phyloP scores from a whole-genome alignment of 192 early-diverging fungal genomes.

The Rhizophlyctis rosea region DNA sequence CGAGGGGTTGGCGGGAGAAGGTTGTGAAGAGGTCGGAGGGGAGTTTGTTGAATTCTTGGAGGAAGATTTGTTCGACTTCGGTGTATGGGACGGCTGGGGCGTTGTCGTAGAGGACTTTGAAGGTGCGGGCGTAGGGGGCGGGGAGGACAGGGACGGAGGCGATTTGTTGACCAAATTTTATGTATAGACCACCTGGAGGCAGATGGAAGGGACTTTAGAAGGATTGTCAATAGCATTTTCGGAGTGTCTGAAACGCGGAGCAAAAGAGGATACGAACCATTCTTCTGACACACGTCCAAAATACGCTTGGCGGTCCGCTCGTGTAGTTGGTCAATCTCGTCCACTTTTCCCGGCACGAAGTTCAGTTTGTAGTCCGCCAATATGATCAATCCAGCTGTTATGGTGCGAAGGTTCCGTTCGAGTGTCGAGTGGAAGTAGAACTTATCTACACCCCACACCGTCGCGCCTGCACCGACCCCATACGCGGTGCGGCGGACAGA shows the following conservation, averaged over 20 bases:
- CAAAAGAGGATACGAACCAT: conserved; percentile 34
- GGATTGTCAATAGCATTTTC: background rate
- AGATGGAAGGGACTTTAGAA: conserved; percentile 7
- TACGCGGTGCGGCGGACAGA: background rate
- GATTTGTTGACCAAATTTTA: conserved; percentile 75
- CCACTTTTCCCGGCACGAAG: conserved; percentile 63
- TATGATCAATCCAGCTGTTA: conserved; percentile 25
- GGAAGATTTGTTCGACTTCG: conserved; percentile 64
- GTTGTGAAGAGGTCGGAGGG: conserved; percentile 57
- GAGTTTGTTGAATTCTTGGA: conserved; percentile 55
- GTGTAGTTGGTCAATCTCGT: conserved; percentile 66
- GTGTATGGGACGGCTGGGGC: conserved; percentile 71
- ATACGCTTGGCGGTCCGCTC: conserved; percentile 68
- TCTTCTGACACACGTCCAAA: conserved; percentile 71
- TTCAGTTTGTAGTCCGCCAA: conserved; percentile 72
- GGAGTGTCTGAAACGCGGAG: background rate
- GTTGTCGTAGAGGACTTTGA: conserved; percentile 74
- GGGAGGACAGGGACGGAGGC: conserved; percentile 38
- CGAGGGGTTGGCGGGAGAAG: conserved; percentile 69
- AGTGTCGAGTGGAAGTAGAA: conserved; percentile 27
- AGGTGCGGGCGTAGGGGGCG: conserved; percentile 49
- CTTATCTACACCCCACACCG: conserved; percentile 21
- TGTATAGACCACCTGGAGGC: conserved; percentile 66
- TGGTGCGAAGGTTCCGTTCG: conserved; percentile 33
- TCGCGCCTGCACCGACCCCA: conserved; percentile 4